A percentile compares a stretch with the other conserved stretches of the same genome.
Conservation (phyloP, 768 basidiomycete genomes). For the Mycena amicta region DNA sequence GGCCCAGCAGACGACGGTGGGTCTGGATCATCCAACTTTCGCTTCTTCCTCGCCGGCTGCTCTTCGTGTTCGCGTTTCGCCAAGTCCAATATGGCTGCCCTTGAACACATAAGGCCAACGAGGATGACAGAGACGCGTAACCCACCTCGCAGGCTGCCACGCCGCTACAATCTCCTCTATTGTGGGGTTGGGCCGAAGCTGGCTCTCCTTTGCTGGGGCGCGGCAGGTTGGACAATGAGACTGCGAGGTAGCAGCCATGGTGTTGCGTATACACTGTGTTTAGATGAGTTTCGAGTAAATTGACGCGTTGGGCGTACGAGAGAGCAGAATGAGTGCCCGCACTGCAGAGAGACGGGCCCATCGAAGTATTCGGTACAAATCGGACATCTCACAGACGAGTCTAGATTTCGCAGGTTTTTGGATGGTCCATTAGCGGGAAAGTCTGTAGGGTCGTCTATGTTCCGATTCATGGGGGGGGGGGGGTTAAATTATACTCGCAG, state of each 20-base stretch:
- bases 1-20: conserved; percentile 3
- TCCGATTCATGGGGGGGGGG: not conserved
- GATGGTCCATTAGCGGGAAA: conserved; percentile 58
- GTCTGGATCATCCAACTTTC: not conserved
- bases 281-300: conserved; percentile 1
- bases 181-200: conserved; percentile 67
- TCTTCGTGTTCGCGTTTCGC: conserved; percentile 40
- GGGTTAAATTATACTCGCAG: too few relatives aligned
- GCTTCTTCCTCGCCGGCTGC: conserved; percentile 12
- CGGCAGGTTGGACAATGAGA: conserved; percentile 77
- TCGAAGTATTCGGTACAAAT: conserved; percentile 78
- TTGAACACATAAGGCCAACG: conserved; percentile 24
- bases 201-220: conserved; percentile 56
- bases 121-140: not conserved
- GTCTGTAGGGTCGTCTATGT: conserved; percentile 61
- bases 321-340: conserved; percentile 86
- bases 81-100: conserved; percentile 46
- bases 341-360: conserved; percentile 71
- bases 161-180: conserved; percentile 69
- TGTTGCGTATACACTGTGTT: conserved; percentile 68
- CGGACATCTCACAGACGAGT: conserved; percentile 67
- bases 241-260: conserved; percentile 43
- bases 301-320: conserved; percentile 45
- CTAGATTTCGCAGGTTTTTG: conserved; percentile 62
- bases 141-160: conserved; percentile 75